Conservation (phyloP, 352 stramenopile genomes). For the Phytophthora aleatoria region DNA sequence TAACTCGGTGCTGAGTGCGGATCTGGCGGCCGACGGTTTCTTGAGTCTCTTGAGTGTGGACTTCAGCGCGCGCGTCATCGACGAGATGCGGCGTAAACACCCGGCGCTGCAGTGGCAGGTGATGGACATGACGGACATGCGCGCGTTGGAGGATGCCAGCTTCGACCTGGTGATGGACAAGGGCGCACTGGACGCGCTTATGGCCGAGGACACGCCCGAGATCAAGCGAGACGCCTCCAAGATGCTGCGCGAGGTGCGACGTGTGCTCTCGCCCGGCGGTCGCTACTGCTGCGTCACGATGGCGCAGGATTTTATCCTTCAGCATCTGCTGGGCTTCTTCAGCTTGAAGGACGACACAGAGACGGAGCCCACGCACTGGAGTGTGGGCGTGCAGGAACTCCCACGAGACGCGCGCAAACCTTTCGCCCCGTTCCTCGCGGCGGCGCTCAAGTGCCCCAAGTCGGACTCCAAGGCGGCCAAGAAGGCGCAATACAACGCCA, state of each 20-base stretch:
- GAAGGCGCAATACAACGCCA: slow-evolving; percentile 51
- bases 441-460: slow-evolving; percentile 44
- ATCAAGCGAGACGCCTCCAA: slow-evolving; percentile 48
- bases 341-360: slow-evolving; percentile 10
- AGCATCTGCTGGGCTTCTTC: slow-evolving; percentile 64
- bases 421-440: slow-evolving; percentile 59
- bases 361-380: slow-evolving; percentile 22
- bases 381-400: slow-evolving; percentile 47
- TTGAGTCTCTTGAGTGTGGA: slow-evolving; percentile 66
- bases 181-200: slow-evolving; percentile 77
- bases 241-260: slow-evolving; percentile 73
- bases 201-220: slow-evolving; percentile 53
- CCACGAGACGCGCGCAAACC: slow-evolving; percentile 48
- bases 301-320: slow-evolving; percentile 78
- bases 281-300: slow-evolving; percentile 83
- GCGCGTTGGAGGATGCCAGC: slow-evolving; percentile 33
- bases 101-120: slow-evolving; percentile 66
- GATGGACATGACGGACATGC: slow-evolving; percentile 84
- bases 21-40: slow-evolving; percentile 70
- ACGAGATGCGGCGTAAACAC: slow-evolving; percentile 76
- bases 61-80: slow-evolving; percentile 75
- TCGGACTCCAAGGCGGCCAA: slow-evolving; percentile 17
- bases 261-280: slow-evolving; percentile 60
- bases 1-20: slow-evolving; percentile 70
- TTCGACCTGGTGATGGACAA: slow-evolving; percentile 87